Conservation (phyloP, 257 asterid genomes). For the Solanum lycopersicoides region DNA sequence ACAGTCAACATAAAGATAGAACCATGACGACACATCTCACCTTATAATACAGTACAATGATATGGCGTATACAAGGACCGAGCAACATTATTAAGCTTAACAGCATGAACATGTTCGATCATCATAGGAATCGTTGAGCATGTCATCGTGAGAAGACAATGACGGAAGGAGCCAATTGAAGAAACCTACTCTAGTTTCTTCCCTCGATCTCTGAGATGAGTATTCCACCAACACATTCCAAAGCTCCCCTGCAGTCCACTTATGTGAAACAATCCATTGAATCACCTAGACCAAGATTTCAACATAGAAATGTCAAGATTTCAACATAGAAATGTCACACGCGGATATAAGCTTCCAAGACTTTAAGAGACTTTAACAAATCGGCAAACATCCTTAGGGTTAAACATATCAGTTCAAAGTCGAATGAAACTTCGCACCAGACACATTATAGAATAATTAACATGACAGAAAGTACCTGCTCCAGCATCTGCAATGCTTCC, state of each 20-base stretch:
- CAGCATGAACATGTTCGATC: not conserved
- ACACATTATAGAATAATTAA: not conserved
- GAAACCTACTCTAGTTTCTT: constrained; percentile 36
- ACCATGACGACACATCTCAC: not conserved
- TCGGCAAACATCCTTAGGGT: not conserved
- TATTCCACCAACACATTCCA: constrained; percentile 70
- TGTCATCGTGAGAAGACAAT: constrained; percentile 10
- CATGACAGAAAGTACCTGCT: constrained; percentile 13
- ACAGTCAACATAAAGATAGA: not conserved
- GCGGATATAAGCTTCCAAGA: not conserved
- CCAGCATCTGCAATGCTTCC: constrained; percentile 23
- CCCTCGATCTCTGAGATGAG: constrained; percentile 31
- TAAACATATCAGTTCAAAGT: not conserved
- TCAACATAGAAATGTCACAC: not conserved
- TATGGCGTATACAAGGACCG: not conserved
- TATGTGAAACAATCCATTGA: constrained; percentile 52
- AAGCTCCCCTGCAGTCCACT: constrained; percentile 80
- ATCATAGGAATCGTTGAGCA: constrained; percentile 4
- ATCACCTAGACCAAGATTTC: constrained; percentile 21
- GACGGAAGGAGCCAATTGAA: constrained; percentile 74
- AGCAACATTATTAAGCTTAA: not conserved
- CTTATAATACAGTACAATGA: not conserved
- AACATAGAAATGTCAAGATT: no score
- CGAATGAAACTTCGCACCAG: not conserved
- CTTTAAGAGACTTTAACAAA: not conserved